These are phyloP conservation scores for Suhomyces pyralidae DNA, from an alignment of 805 yeast genomes.

Conservation along the genomic window DNA sequence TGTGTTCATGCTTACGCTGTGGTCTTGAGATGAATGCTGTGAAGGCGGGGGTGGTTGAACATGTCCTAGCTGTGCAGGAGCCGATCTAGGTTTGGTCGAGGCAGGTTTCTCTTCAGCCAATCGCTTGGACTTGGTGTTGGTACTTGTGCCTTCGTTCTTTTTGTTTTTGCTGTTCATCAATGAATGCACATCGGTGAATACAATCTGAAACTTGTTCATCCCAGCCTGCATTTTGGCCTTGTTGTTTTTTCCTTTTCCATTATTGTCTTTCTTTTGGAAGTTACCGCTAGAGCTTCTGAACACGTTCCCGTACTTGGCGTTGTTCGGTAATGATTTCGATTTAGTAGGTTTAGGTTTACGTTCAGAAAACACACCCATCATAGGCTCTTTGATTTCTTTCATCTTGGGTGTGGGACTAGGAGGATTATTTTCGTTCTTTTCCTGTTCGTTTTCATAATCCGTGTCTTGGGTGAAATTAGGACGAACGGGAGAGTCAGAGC, in stretches of 20 bases:
- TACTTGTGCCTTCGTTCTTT: slow-evolving; percentile 5
- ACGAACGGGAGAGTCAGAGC: slow-evolving; percentile 11
- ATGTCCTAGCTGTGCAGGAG: neutral
- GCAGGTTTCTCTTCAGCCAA: neutral
- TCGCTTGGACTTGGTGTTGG: neutral
- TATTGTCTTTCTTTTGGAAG: neutral
- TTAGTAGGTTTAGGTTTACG: slow-evolving; percentile 11
- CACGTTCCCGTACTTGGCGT: neutral
- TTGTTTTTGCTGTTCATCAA: slow-evolving; percentile 11
- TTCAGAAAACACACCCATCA: slow-evolving; percentile 40
- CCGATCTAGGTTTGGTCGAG: neutral
- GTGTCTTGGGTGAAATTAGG: neutral
- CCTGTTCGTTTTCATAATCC: slow-evolving; percentile 7
- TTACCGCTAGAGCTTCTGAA: slow-evolving; percentile 2
- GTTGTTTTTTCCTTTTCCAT: slow-evolving; percentile 4
- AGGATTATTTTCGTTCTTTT: slow-evolving; percentile 14
- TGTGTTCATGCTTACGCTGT: slow-evolving; percentile 11
- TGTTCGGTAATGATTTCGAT: neutral
- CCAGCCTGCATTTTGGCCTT: slow-evolving; percentile 31
- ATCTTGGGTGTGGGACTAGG: slow-evolving; percentile 41
- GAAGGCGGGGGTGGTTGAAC: neutral
- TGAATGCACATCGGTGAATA: slow-evolving; percentile 37
- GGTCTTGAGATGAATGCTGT: slow-evolving; percentile 4
- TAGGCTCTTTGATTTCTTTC: slow-evolving; percentile 20
- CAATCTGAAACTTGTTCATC: slow-evolving; percentile 46